Evolutionary conservation across 2,329 filamentous ascomycete genomes (phyloP).

Genomic region (Helminthosporium solani): DNA sequence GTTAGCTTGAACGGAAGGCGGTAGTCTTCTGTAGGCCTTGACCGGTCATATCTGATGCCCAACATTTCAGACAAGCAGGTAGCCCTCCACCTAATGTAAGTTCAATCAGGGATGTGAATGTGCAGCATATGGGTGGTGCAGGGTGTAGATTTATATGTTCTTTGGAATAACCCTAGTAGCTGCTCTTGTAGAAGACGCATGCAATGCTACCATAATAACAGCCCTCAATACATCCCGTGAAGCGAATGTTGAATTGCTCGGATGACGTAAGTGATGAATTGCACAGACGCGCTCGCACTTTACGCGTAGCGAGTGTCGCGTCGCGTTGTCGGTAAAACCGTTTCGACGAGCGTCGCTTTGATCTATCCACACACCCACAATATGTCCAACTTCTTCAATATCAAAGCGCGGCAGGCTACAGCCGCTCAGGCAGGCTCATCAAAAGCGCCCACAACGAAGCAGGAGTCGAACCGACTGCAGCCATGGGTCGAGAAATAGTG

Average conservation of each 20-base stretch:
- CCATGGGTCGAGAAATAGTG: constrained; percentile 99
- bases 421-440: constrained; percentile 70
- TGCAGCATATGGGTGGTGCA: no score
- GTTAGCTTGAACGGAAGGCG: constrained; percentile 52
- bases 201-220: constrained; percentile 7
- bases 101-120: no score
- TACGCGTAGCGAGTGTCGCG: constrained; percentile 14
- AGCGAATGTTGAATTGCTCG: not conserved
- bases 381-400: constrained; percentile 93
- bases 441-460: constrained; percentile 64
- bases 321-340: constrained; percentile 36
- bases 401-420: constrained; percentile 77
- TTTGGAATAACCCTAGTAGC: no score
- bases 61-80: no score
- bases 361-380: constrained; percentile 2
- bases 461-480: constrained; percentile 67
- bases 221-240: not conserved
- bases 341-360: constrained; percentile 9
- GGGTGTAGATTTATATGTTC: no score
- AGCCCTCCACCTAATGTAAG: no score
- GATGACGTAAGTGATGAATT: constrained; percentile 17
- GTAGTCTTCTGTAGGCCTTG: constrained; percentile 9
- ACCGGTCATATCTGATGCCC: no score
- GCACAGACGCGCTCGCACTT: constrained; percentile 17
- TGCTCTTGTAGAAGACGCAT: not conserved